These are phyloP conservation scores for Trifolium subterraneum DNA, from an alignment of 306 rosid species.

Conservation along the genomic window DNA sequence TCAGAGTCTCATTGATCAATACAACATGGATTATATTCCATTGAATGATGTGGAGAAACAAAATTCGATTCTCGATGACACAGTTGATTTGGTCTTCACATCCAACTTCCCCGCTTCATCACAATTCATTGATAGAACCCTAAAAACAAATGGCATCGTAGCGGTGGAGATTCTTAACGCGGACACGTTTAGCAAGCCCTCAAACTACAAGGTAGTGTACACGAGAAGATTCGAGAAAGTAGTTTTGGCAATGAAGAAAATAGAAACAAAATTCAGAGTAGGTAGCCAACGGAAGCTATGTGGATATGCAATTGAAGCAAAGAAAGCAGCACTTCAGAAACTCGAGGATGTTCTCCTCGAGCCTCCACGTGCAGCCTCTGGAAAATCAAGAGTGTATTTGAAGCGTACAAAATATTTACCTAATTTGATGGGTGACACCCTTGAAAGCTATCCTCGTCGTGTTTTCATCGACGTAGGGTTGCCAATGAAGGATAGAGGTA, in stretches of 20 bases:
- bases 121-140: conserved; percentile 54
- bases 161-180: conserved; percentile 37
- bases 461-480: conserved; percentile 73
- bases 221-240: conserved; percentile 47
- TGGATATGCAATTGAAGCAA: conserved; percentile 50
- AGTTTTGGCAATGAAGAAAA: conserved; percentile 60
- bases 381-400: conserved; percentile 62
- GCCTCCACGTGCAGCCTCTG: conserved; percentile 72
- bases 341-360: conserved; percentile 83
- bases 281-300: conserved; percentile 47
- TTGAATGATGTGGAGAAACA: conserved; percentile 43
- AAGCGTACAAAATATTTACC: conserved; percentile 72
- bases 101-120: conserved; percentile 41
- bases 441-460: conserved; percentile 71
- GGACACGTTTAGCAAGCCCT: conserved; percentile 27
- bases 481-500: conserved; percentile 55
- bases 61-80: conserved; percentile 11
- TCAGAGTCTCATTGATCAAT: conserved; percentile 30
- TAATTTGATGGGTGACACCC: conserved; percentile 77
- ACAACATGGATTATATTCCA: conserved; percentile 46
- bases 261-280: not conserved
- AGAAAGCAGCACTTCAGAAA: conserved; percentile 68
- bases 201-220: conserved; percentile 53
- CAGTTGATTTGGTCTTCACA: conserved; percentile 54
- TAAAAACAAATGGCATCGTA: conserved; percentile 6